phyloP scores from a whole-genome alignment of 345 rosid species.

The Populus davidiana region DNA sequence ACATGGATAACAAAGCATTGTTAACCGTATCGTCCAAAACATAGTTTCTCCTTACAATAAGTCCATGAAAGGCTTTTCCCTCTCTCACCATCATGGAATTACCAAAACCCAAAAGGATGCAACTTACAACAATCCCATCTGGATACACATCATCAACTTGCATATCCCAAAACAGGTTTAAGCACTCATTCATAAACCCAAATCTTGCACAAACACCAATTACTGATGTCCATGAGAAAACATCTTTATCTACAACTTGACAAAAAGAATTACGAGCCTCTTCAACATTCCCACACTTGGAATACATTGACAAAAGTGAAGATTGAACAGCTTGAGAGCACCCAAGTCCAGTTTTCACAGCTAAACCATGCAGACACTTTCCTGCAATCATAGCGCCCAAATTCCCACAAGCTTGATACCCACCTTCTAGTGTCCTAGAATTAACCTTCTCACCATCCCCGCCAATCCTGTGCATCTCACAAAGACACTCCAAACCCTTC shows the following conservation, averaged over 20 bases:
- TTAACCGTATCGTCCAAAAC: constrained; percentile 37
- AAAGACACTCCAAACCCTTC: constrained; percentile 48
- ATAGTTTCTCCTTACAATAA: constrained; percentile 41
- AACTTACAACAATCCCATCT: constrained; percentile 58
- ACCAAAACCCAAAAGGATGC: constrained; percentile 51
- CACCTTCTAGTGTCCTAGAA: constrained; percentile 60
- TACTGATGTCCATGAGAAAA: constrained; percentile 66
- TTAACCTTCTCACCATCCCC: constrained; percentile 45
- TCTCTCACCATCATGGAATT: constrained; percentile 31
- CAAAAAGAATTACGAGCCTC: constrained; percentile 48
- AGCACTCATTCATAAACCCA: constrained; percentile 42
- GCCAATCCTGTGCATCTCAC: constrained; percentile 43
- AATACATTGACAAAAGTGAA: constrained; percentile 52
- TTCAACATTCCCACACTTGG: constrained; percentile 42
- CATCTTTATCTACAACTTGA: constrained; percentile 48
- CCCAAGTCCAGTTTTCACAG: constrained; percentile 48
- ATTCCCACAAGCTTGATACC: constrained; percentile 60
- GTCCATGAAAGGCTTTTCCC: constrained; percentile 65
- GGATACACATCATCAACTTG: constrained; percentile 37
- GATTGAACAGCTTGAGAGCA: constrained; percentile 35
- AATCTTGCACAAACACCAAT: constrained; percentile 50
- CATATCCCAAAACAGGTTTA: constrained; percentile 56
- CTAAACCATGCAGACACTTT: constrained; percentile 55
- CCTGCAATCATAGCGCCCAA: constrained; percentile 44
- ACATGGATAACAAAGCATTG: constrained; percentile 55